These are phyloP conservation scores for Blastocladiella emersonii DNA, from an alignment of 371 early-diverging fungal genomes.

Conservation along the genomic window DNA sequence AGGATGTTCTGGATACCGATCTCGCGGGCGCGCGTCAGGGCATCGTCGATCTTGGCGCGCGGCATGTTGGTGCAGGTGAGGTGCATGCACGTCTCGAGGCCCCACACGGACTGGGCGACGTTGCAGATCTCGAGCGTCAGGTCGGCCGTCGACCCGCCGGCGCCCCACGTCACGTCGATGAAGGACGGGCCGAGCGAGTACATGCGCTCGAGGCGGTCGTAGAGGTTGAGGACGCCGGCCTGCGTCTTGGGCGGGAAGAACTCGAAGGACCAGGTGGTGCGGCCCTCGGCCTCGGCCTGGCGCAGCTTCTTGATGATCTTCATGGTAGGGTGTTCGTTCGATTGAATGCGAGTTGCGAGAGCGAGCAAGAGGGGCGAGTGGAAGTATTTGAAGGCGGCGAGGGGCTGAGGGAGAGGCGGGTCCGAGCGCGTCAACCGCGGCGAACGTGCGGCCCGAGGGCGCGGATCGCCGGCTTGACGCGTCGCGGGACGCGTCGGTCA, in stretches of 20 bases:
- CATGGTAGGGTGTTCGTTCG: no score
- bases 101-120: slow-evolving; percentile 81
- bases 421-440: no score
- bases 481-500: no score
- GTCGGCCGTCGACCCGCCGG: slow-evolving; percentile 82
- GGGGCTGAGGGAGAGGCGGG: no score
- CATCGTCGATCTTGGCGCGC: slow-evolving; percentile 65
- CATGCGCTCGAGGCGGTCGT: slow-evolving; percentile 87
- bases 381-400: no score
- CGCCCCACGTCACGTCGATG: slow-evolving; percentile 92
- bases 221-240: slow-evolving; percentile 77
- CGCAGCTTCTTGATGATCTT: slow-evolving; percentile 62
- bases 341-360: no score
- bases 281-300: slow-evolving; percentile 44
- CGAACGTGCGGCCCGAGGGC: no score
- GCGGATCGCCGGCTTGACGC: no score
- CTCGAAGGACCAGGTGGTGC: slow-evolving; percentile 79
- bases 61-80: slow-evolving; percentile 95
- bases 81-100: slow-evolving; percentile 92
- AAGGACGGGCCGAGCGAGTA: slow-evolving; percentile 83
- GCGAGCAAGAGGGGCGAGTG: no score
- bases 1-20: slow-evolving; percentile 90
- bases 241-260: slow-evolving; percentile 93
- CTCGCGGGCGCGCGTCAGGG: slow-evolving; percentile 69
- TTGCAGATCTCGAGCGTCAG: slow-evolving; percentile 72